Evolutionary conservation across 2,329 filamentous ascomycete genomes (phyloP).

Genomic region (Penicillium janthinellum): DNA sequence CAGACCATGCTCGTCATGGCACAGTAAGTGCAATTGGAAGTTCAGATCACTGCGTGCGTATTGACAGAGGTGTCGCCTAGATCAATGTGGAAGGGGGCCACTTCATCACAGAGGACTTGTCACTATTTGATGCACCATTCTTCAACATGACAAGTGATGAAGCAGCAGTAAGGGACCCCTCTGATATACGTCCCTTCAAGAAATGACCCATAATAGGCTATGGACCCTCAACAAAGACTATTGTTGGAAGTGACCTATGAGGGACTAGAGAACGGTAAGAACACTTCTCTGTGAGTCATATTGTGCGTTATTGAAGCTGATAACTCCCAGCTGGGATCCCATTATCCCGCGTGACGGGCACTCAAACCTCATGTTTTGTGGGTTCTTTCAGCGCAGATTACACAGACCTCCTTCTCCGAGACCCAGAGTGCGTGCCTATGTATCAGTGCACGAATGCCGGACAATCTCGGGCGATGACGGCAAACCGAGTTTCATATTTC

Average conservation of each 20-base stretch:
- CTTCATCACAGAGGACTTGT: constrained; percentile 31
- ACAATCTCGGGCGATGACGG: constrained; percentile 29
- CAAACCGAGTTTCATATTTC: constrained; percentile 37
- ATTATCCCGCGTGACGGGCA: constrained; percentile 27
- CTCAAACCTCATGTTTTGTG: constrained; percentile 33
- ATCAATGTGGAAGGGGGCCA: constrained; percentile 31
- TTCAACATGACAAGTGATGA: constrained; percentile 38
- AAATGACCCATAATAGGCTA: constrained; percentile 16
- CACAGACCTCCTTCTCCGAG: constrained; percentile 31
- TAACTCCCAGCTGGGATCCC: constrained; percentile 29
- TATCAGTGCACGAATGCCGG: constrained; percentile 32
- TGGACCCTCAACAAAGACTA: constrained; percentile 36
- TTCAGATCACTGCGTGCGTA: no score
- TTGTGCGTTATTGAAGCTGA: not conserved
- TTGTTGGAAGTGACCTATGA: constrained; percentile 35
- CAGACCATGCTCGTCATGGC: constrained; percentile 27
- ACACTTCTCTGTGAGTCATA: no score
- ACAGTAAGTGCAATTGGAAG: constrained; percentile 17
- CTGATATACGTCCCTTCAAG: no score
- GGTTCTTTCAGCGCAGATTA: constrained; percentile 35
- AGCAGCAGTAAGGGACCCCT: constrained; percentile 25
- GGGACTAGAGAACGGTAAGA: constrained; percentile 32
- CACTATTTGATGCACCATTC: constrained; percentile 37
- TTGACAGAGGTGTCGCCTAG: constrained; percentile 9
- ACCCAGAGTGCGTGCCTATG: constrained; percentile 31